phyloP scores from a whole-genome alignment of 352 stramenopile genomes.

The Thalassiosira pacifica region DNA sequence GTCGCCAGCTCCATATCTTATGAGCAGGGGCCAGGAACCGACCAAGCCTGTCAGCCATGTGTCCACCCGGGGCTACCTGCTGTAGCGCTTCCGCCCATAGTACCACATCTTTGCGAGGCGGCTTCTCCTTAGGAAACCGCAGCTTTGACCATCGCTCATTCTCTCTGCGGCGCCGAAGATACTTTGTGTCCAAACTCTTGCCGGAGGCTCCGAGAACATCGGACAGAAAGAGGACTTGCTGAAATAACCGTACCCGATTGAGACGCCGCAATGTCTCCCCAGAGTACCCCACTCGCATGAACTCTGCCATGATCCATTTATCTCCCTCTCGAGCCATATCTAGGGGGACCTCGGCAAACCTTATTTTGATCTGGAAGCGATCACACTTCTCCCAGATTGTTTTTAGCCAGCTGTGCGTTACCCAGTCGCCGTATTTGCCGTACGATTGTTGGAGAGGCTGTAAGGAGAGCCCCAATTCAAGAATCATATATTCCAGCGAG shows the following conservation, averaged over 20 bases:
- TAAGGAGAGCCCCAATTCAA: slow-evolving; percentile 9
- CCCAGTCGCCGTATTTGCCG: neutral
- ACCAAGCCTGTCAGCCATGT: neutral
- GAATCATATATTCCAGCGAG: neutral
- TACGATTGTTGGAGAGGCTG: slow-evolving; percentile 27
- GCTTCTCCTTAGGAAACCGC: slow-evolving; percentile 14
- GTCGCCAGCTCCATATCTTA: slow-evolving; percentile 15
- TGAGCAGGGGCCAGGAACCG: neutral
- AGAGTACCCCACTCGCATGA: neutral
- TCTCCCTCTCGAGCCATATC: neutral
- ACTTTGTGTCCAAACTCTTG: neutral
- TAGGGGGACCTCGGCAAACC: neutral
- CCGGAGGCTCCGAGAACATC: neutral
- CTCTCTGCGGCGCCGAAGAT: neutral
- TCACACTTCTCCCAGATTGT: slow-evolving; percentile 31
- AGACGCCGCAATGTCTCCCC: neutral
- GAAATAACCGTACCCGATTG: neutral
- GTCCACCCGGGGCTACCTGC: neutral
- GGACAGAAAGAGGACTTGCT: neutral
- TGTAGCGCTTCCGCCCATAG: neutral
- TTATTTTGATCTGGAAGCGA: neutral
- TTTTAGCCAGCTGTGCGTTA: slow-evolving; percentile 22
- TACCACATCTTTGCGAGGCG: neutral
- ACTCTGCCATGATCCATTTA: slow-evolving; percentile 27
- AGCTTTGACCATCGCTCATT: neutral